phyloP scores from a whole-genome alignment of 768 basidiomycete species.

The Cyclocybe aegerita region DNA sequence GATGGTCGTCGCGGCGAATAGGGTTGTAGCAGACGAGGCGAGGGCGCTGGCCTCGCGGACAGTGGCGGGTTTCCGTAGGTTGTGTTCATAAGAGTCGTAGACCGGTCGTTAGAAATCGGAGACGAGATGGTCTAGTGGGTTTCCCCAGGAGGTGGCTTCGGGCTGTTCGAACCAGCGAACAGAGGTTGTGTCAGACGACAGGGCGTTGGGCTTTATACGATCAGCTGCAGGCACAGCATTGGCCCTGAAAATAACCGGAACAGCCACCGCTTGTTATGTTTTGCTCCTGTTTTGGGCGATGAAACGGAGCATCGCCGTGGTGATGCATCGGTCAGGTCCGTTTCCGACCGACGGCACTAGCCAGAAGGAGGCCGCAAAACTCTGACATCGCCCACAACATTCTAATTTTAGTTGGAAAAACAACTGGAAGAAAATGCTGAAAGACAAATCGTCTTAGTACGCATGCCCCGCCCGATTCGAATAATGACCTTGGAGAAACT shows the following conservation, averaged over 20 bases:
- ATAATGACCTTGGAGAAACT: too few species aligned
- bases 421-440: too few species aligned
- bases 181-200: neutral
- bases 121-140: neutral
- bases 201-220: conserved; percentile 14
- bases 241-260: neutral
- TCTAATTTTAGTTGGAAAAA: too few species aligned
- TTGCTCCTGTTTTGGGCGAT: too few species aligned
- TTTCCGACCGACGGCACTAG: too few species aligned
- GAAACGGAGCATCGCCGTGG: too few species aligned
- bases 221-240: conserved; percentile 15
- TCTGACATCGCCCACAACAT: too few species aligned
- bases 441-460: too few species aligned
- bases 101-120: conserved; percentile 4
- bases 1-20: conserved; percentile 21
- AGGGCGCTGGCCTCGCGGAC: conserved; percentile 15
- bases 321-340: too few species aligned
- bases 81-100: conserved; percentile 8
- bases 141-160: conserved; percentile 10
- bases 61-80: neutral
- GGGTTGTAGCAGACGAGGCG: conserved; percentile 17
- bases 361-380: too few species aligned
- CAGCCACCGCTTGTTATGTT: neutral
- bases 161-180: conserved; percentile 21
- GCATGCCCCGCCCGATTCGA: too few species aligned